Evolutionary conservation across 768 basidiomycete genomes (phyloP), one percentile per base, ranked within the genome.

Genomic region (Clathrus columnatus): DNA sequence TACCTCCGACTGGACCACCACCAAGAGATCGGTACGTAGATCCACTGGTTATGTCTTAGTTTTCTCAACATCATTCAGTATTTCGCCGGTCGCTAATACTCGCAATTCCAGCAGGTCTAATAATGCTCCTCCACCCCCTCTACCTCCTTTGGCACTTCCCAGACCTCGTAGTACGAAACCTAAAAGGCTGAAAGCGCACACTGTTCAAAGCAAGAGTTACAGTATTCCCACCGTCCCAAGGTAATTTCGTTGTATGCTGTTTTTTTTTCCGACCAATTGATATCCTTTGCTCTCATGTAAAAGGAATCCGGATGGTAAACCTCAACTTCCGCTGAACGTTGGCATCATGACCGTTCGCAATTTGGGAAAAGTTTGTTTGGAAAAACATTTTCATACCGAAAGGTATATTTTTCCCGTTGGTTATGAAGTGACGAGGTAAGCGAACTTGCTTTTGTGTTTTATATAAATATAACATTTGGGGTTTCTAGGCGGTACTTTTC

Each of bases 391-490:
- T 63, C 86, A 89, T 65, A 90, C 89, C 0, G 88, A 91, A 65
- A 73, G 90, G 51, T 91, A 91, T 64, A 91, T 92, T 60, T 92
- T 89, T 62, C 90, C 90, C 8, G 84, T 91, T 41, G 87, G 87
- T 16, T 91, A 90, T 65, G 86, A 88, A 64, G 85, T 89, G 5
- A 85, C 82, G 4, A 77, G 88, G 87, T 85, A 42, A 48, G 77
- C 65, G 17, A 28, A 49, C 32, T 28, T 52, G 55, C 18, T 42
- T 17, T 7, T 30, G 42, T 54, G 42, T 8, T 50, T n/a, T 20
- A 23, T 50, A 20, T 45, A 27, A 29, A n/a, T 20, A 23, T 18
- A 23, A 5, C 27, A 11, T 36, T n/a, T n/a, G n/a, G n/a, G n/a
- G n/a, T 14, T 48, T 16, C n/a, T 57, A 91, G 89, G 58, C 84